Base-by-base conservation (phyloP, 1,139 yeast species). In the Chernovozyma aurita region DNA sequence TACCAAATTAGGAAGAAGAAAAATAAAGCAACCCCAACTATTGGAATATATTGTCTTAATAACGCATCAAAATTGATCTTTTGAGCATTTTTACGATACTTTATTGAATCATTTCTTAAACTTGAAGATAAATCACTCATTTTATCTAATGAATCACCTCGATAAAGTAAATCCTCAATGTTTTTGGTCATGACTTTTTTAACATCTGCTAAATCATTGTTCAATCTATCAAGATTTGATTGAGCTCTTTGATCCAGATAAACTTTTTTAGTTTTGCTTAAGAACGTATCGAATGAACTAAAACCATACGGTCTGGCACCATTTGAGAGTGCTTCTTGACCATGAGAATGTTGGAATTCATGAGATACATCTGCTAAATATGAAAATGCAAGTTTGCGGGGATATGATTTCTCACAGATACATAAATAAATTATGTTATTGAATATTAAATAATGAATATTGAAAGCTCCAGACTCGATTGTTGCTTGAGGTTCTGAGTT, bases 151-250 rank as follows among this genome's bases (percentile, higher is more conserved):
- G 92, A 83, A 54, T 92, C 97, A 11, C 99, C 99, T 53, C 99
- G 75, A 61, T 92, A 90, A 32, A 92, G 70, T 50, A 92, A 67
- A 58, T 92, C 98, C 57, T 92, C 97, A 40, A 92, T 92, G 59
- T 92, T 92, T 52, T 90, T 90, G 40, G 95, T 87, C 95, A 92
- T 86, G 41, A 92, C 95, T 49, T 85, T 80, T 48, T 92, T 88
- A 34, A 94, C 98, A 50, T 94, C 98, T 35, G 85, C 88, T 48
- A 92, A 70, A 51, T 94, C 98, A 35, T 78, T 76, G 59, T 90
- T 88, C 47, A 92, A 68, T 54, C 78, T 80, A 60, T 92, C 97
- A 52, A 92, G 68, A 52, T 88, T 92, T 32, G 82, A 78, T 46
- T 88, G 94, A 1, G 95, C 96, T 41, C 96, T 74, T 44, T 90